phyloP scores from a whole-genome alignment of 1,284 basidiomycete genomes.

The Sparassis latifolia region DNA sequence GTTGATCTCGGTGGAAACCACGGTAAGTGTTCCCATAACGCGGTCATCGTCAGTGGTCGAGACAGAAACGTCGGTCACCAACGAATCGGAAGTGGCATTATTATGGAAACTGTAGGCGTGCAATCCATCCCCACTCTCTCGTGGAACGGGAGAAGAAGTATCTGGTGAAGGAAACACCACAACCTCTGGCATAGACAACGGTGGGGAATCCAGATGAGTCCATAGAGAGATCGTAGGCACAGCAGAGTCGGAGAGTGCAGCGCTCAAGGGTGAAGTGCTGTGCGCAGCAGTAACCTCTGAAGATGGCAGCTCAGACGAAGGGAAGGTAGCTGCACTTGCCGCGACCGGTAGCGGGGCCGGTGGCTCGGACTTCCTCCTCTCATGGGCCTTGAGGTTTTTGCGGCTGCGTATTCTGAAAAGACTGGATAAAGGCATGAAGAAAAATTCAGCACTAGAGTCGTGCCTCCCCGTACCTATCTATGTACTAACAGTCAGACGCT shows the following conservation, averaged over 20 bases:
- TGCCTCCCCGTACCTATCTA: too few relatives aligned
- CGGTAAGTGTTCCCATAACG: neutral
- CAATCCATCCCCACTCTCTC: neutral
- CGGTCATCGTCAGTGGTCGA: neutral
- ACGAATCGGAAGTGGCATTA: too few relatives aligned
- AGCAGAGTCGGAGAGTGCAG: too few relatives aligned
- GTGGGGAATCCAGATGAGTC: neutral
- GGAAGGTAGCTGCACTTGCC: too few relatives aligned
- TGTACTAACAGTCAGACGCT: too few relatives aligned
- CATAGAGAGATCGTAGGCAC: too few relatives aligned
- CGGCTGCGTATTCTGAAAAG: neutral
- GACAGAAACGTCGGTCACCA: neutral
- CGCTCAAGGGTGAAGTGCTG: too few relatives aligned
- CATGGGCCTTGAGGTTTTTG: neutral
- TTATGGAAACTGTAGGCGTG: too few relatives aligned
- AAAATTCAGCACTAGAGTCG: neutral
- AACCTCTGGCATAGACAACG: neutral
- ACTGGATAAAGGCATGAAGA: neutral
- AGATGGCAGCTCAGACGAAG: neutral
- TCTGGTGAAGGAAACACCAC: neutral
- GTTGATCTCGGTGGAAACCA: neutral
- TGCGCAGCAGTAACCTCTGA: too few relatives aligned
- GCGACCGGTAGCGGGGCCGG: too few relatives aligned
- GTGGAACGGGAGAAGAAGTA: neutral
- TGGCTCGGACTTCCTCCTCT: neutral